phyloP scores from a whole-genome alignment of 495 filamentous ascomycete genomes.

The Annulohypoxylon bovei region DNA sequence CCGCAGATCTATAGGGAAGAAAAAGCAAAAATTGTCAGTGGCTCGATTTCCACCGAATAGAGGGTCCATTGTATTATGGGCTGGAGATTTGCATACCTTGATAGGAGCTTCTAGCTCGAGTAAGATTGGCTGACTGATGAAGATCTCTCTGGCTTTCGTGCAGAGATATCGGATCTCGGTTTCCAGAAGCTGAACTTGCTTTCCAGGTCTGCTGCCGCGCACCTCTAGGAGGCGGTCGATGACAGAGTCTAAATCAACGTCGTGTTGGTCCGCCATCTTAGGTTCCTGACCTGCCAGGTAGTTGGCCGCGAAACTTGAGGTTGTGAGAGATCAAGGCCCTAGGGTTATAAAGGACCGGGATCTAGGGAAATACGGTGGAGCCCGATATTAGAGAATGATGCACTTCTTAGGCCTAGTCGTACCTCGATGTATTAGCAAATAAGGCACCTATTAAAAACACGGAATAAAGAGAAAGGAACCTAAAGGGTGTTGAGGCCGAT shows the following conservation, averaged over 20 bases:
- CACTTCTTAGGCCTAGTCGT: conserved; percentile 48
- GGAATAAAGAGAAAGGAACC: conserved; percentile 17
- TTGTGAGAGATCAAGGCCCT: conserved; percentile 43
- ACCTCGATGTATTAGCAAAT: conserved; percentile 30
- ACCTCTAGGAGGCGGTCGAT: conserved; percentile 98
- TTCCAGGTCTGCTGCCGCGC: conserved; percentile 95
- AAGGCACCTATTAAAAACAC: conserved; percentile 20
- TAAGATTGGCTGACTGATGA: conserved; percentile 98
- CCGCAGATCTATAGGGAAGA: conserved; percentile 83
- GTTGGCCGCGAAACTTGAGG: conserved; percentile 48
- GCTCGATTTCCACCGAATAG: background rate
- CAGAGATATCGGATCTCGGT: conserved; percentile 97
- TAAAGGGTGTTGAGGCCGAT: conserved; percentile 8
- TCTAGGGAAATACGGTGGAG: conserved; percentile 40
- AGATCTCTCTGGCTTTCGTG: conserved; percentile 98
- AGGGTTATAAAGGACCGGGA: conserved; percentile 36
- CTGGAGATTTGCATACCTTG: conserved; percentile 73
- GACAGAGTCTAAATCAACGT: conserved; percentile 99
- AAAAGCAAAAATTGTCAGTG: conserved; percentile 35
- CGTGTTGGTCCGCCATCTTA: conserved; percentile 93
- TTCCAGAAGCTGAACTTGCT: conserved; percentile 97
- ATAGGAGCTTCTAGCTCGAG: conserved; percentile 98
- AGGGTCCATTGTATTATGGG: background rate
- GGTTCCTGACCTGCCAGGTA: conserved; percentile 56
- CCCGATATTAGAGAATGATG: conserved; percentile 47